phyloP scores from a whole-genome alignment of 2,329 filamentous ascomycete genomes.

The Seiridium unicorne region DNA sequence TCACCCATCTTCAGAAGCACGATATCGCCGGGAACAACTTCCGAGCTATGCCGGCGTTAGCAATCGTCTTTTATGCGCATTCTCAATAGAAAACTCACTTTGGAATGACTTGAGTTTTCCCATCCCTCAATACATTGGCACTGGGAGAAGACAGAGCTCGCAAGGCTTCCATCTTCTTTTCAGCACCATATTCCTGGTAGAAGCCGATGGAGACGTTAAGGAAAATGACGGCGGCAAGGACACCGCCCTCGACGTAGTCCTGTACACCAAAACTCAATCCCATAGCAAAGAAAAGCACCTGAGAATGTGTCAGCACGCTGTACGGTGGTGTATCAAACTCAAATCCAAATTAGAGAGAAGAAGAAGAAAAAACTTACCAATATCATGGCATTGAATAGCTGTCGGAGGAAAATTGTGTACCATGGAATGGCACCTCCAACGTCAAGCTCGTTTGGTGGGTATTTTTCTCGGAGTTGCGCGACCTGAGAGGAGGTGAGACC shows the following conservation, averaged over 20 bases:
- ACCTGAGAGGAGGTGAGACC: constrained; percentile 64
- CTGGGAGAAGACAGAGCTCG: constrained; percentile 62
- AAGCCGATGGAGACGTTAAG: constrained; percentile 70
- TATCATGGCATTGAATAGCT: constrained; percentile 77
- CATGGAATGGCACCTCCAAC: constrained; percentile 65
- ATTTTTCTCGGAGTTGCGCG: constrained; percentile 53
- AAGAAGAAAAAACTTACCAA: constrained; percentile 45
- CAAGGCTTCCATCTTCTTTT: constrained; percentile 66
- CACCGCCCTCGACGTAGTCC: constrained; percentile 67
- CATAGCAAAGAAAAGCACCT: constrained; percentile 79
- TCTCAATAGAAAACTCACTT: constrained; percentile 41
- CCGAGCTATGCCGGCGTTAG: constrained; percentile 39
- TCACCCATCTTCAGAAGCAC: constrained; percentile 68
- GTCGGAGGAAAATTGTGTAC: constrained; percentile 71
- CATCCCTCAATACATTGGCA: constrained; percentile 60
- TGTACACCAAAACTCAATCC: constrained; percentile 65
- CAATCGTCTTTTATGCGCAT: background rate
- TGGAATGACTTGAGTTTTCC: constrained; percentile 54
- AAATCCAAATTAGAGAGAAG: too few species aligned
- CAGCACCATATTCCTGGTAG: constrained; percentile 62
- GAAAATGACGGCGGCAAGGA: constrained; percentile 65
- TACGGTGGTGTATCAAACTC: too few species aligned
- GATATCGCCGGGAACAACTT: constrained; percentile 72
- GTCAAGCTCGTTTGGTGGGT: constrained; percentile 69
- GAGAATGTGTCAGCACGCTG: constrained; percentile 14